Base-by-base conservation (phyloP, 1,284 basidiomycete genomes). In the Coniferiporia sulphurascens region DNA sequence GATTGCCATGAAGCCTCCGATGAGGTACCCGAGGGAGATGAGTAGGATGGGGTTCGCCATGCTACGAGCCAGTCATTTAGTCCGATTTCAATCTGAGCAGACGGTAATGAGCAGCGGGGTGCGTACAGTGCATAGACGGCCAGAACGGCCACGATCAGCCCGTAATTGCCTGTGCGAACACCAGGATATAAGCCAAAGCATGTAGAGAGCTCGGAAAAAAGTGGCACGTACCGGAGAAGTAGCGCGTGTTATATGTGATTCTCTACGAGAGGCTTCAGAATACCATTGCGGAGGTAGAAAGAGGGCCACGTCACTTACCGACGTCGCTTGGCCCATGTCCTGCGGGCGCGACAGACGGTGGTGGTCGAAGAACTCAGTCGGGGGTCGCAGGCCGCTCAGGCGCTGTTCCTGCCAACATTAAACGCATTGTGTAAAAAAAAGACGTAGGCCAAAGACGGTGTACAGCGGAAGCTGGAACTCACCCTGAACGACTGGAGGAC, bases 191-290 rank as follows among this genome's bases (percentile, higher is more conserved):
- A 52, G 44, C 32, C 48, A 21, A 34, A 38, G 41, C 27, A 32
- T 5, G 43, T 5, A n/a, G 34, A 15, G 10, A 21, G 6, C 12
- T 19, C 48, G 43, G 35, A 52, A 10, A 53, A 45, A 34, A 17
- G 58, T 7, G 41, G 19, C 46, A 63, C 72, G 63, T 63, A 85
- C 86, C 90, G 61, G 91, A 93, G 74, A 93, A 95, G 75, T 94
- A 94, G 58, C 91, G 87, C 48, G 94, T 94, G 78, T 97, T 98
- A 79, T 96, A 94, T 44, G 93, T 92, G 82, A 96, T 90, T 62
- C 94, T 84, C 91, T 92, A 69, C 48, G 64, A 27, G 22, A 41
- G 52, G 12, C 56, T 61, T 21, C 53, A 41, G 50, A 63, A 19
- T 55, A 55, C 43, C 44, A 44, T 22, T 35, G 17, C n/a, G 9